These are phyloP conservation scores for Viridothelium virens DNA, from an alignment of 495 filamentous ascomycete species.

Conservation along the genomic window DNA sequence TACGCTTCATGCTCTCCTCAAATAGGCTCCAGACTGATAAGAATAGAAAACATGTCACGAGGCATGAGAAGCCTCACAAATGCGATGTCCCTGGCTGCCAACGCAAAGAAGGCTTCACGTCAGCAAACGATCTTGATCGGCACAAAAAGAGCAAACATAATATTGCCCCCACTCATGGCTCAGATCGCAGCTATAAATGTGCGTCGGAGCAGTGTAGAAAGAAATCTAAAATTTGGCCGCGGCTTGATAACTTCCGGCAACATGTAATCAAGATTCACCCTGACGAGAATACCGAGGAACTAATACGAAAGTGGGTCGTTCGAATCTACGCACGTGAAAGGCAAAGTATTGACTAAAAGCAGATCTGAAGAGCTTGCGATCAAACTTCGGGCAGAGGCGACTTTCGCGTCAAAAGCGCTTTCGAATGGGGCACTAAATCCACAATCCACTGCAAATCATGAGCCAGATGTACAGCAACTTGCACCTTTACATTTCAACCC, in stretches of 20 bases:
- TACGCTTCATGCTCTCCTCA: slow-evolving; percentile 12
- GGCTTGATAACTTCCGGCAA: slow-evolving; percentile 84
- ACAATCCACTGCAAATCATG: background rate
- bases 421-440: slow-evolving; percentile 9
- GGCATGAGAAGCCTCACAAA: slow-evolving; percentile 20
- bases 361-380: slow-evolving; percentile 17
- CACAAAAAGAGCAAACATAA: slow-evolving; percentile 17
- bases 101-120: slow-evolving; percentile 22
- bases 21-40: background rate
- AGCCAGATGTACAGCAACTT: slow-evolving; percentile 1
- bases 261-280: slow-evolving; percentile 76
- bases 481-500: background rate
- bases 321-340: slow-evolving; percentile 17
- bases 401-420: slow-evolving; percentile 1
- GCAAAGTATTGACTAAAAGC: slow-evolving; percentile 20
- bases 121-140: slow-evolving; percentile 26
- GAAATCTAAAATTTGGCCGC: slow-evolving; percentile 65
- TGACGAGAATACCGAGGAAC: slow-evolving; percentile 44
- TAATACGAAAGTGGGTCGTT: slow-evolving; percentile 47
- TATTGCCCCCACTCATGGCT: slow-evolving; percentile 16
- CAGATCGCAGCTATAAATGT: slow-evolving; percentile 19
- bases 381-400: background rate
- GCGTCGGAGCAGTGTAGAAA: background rate
- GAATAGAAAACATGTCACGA: slow-evolving; percentile 23
- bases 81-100: slow-evolving; percentile 22